Conservation (phyloP, 306 rosid species). For the Vicia sativa region DNA sequence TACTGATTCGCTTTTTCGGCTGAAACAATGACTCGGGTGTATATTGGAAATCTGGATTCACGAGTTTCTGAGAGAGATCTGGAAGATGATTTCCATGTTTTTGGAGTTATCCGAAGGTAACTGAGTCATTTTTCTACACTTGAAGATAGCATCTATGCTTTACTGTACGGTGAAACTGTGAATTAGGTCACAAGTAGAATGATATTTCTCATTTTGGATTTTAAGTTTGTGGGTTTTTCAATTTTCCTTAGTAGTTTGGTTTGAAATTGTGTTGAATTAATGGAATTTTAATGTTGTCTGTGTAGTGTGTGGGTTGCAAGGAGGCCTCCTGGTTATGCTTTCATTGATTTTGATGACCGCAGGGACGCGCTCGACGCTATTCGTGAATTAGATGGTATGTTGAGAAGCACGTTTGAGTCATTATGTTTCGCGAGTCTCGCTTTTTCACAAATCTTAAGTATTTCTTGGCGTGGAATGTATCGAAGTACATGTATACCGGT, state of each 20-base stretch:
- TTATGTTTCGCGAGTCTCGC: neutral
- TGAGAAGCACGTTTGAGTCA: neutral
- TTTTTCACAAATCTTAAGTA: neutral
- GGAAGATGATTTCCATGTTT: constrained; percentile 87
- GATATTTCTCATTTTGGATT: neutral
- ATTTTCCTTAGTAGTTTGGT: too few species aligned
- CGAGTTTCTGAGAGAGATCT: constrained; percentile 87
- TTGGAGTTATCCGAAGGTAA: constrained; percentile 92
- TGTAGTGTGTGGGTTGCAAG: constrained; percentile 98
- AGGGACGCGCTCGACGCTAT: constrained; percentile 91
- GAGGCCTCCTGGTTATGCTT: constrained; percentile 97
- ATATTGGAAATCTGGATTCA: constrained; percentile 86
- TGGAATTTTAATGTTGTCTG: constrained; percentile 1
- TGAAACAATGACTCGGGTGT: constrained; percentile 84
- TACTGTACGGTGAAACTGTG: neutral
- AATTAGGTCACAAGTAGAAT: neutral
- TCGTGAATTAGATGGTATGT: constrained; percentile 89
- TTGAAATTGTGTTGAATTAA: neutral
- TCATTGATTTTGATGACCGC: constrained; percentile 84
- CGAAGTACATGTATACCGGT: neutral
- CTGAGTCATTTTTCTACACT: neutral
- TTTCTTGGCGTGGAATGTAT: neutral
- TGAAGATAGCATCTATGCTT: neutral
- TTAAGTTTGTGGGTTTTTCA: neutral
- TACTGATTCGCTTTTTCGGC: neutral